Evolutionary conservation across 768 basidiomycete species (phyloP), one percentile per base, ranked within the genome.

Genomic region (Xerocomellus amylosporus): DNA sequence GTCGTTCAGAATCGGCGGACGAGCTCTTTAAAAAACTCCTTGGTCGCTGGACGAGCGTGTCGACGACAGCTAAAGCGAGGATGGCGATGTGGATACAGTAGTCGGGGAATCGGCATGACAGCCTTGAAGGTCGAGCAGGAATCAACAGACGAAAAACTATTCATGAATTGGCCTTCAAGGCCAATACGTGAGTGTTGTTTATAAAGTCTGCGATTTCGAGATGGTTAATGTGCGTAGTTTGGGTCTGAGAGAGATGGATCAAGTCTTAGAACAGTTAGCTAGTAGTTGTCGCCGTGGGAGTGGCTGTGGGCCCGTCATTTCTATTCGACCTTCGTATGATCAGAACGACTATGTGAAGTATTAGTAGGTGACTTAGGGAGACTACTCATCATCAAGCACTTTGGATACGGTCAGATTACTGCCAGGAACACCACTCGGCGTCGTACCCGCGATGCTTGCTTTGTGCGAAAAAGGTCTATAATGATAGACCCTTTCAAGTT

Each of bases 11-110:
- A 99, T 61, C 95, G 85, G 46, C 96, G 86, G 24, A 99, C 97
- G 68, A 99, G 87, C 69, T 98, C 97, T 73, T 99, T 99, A 17
- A 98, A 79, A 68, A 98, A 98, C 66, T 98, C 97, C 67, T 99
- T 98, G 39, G 96, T 98, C 15, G 89, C 68, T 94, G 90, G 42
- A 98, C 88, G 46, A 99, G 86, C 14, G 90, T 93, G 71, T 94
- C 90, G 58, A 98, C 84, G 5, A 96, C 82, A 5, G 87, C 76
- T 12, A 98, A 81, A 4, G 93, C 85, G 30, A 98, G 84, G 59
- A 96, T 81, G 20, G 92, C 85, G 62, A 96, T 81, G 68, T 97
- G 94, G 0, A 90, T n/a, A n/a, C n/a, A n/a, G n/a, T 41, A 91
- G 79, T 19, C 86, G 81, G 14, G 92, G 90, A 37, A 93, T 78